Conservation (phyloP, 768 basidiomycete species). For the Krasilnikovozyma curviuscula region DNA sequence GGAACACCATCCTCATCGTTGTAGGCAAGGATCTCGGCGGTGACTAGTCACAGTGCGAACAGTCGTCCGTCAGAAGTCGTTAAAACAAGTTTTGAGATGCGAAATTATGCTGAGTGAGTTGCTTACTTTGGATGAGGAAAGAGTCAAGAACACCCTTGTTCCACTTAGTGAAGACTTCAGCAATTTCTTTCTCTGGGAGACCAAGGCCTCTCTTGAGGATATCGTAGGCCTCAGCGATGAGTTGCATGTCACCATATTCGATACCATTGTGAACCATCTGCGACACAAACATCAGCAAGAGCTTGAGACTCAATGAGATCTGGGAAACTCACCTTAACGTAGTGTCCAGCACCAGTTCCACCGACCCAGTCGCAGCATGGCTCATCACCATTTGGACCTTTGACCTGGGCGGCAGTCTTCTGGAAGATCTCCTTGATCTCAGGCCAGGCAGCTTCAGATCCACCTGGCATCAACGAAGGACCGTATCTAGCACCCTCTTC, state of each 20-base stretch:
- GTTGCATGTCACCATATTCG: conserved; percentile 99
- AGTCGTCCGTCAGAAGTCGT: too few species aligned
- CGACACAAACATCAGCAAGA: not conserved
- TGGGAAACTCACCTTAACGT: too few species aligned
- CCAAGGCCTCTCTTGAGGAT: conserved; percentile 85
- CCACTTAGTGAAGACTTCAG: conserved; percentile 69
- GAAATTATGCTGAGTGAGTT: not conserved
- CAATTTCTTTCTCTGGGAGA: conserved; percentile 68
- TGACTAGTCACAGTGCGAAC: conserved; percentile 6
- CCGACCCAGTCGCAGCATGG: conserved; percentile 99
- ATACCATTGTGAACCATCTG: conserved; percentile 35
- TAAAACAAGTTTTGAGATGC: too few species aligned
- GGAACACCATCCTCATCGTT: conserved; percentile 88
- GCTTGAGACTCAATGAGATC: conserved; percentile 23
- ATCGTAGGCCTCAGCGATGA: conserved; percentile 96
- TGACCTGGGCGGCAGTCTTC: conserved; percentile 82
- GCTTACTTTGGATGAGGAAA: conserved; percentile 75
- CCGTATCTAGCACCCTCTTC: conserved; percentile 96
- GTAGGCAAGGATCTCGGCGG: conserved; percentile 87
- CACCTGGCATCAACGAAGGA: conserved; percentile 98
- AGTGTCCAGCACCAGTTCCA: conserved; percentile 84
- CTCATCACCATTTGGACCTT: conserved; percentile 38
- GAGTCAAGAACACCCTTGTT: conserved; percentile 99
- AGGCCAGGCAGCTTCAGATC: conserved; percentile 82
- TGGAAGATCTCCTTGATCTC: conserved; percentile 98